phyloP scores from a whole-genome alignment of 805 yeast genomes.

The Teunomyces kruisii region DNA sequence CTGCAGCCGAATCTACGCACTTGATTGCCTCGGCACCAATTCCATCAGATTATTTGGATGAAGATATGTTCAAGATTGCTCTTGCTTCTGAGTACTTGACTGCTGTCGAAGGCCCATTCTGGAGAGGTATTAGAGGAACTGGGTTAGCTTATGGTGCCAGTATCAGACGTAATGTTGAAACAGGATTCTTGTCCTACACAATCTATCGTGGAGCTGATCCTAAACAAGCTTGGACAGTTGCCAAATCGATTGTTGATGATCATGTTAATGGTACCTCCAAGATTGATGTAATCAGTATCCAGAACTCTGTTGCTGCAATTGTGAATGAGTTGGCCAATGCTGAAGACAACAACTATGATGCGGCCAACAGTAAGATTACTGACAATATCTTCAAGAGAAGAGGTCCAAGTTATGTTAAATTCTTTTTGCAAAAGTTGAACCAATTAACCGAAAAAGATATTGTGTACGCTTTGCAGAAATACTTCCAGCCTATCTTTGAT shows the following conservation, averaged over 20 bases:
- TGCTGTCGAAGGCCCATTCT: slow-evolving; percentile 93
- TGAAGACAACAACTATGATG: slow-evolving; percentile 62
- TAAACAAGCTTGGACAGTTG: slow-evolving; percentile 59
- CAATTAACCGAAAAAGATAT: slow-evolving; percentile 55
- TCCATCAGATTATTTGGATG: slow-evolving; percentile 46
- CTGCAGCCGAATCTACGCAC: slow-evolving; percentile 83
- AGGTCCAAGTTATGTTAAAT: slow-evolving; percentile 62
- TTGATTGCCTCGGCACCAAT: slow-evolving; percentile 59
- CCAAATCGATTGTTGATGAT: slow-evolving; percentile 61
- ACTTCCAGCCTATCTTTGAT: slow-evolving; percentile 66
- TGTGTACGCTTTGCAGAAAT: slow-evolving; percentile 49
- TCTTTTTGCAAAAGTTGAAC: slow-evolving; percentile 53
- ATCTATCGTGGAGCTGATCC: slow-evolving; percentile 86
- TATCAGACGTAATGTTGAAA: slow-evolving; percentile 57
- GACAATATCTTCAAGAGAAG: slow-evolving; percentile 68
- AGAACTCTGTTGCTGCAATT: slow-evolving; percentile 74
- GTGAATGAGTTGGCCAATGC: slow-evolving; percentile 69
- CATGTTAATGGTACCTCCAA: slow-evolving; percentile 52
- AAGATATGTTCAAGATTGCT: slow-evolving; percentile 67
- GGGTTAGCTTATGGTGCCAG: slow-evolving; percentile 92
- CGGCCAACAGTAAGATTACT: slow-evolving; percentile 64
- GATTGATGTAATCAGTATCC: slow-evolving; percentile 60
- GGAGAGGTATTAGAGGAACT: slow-evolving; percentile 93
- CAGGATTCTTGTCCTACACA: slow-evolving; percentile 63
- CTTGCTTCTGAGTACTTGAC: slow-evolving; percentile 75